Evolutionary conservation across 164 flowering plant genomes (phyloP).

Genomic region (Liquidambar formosana): DNA sequence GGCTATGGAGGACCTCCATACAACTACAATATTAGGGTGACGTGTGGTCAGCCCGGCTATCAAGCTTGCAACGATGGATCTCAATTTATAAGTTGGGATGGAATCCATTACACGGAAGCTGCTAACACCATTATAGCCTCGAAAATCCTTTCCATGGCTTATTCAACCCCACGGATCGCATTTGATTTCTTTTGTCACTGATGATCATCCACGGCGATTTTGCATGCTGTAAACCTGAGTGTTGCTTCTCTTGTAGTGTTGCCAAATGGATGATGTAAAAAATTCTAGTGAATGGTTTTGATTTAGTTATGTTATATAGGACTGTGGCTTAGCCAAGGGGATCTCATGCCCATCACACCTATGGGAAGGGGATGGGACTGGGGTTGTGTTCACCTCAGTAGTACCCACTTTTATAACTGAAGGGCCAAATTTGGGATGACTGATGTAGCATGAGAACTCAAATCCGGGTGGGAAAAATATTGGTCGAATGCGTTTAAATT

Average conservation of each 20-base stretch:
- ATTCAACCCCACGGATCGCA: conserved; percentile 40
- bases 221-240: too few relatives aligned
- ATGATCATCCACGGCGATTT: neutral
- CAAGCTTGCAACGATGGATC: conserved; percentile 44
- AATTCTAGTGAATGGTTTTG: neutral
- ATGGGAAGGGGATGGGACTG: too few relatives aligned
- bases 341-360: too few relatives aligned
- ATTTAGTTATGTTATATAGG: neutral
- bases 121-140: conserved; percentile 54
- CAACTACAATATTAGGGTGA: conserved; percentile 41
- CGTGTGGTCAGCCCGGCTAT: conserved; percentile 53
- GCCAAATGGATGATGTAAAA: neutral
- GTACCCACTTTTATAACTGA: too few relatives aligned
- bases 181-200: conserved; percentile 53
- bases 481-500: too few relatives aligned
- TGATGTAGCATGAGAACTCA: too few relatives aligned
- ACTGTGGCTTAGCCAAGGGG: too few relatives aligned
- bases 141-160: conserved; percentile 44
- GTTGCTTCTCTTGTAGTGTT: neutral
- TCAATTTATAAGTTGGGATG: conserved; percentile 57
- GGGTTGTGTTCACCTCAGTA: too few relatives aligned
- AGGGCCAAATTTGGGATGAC: too few relatives aligned
- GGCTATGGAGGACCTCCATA: conserved; percentile 70
- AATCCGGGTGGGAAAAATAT: too few relatives aligned
- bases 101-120: conserved; percentile 67